These are phyloP conservation scores for Scytalidium sp. DNA, from an alignment of 2,329 filamentous ascomycete species.

Conservation along the genomic window DNA sequence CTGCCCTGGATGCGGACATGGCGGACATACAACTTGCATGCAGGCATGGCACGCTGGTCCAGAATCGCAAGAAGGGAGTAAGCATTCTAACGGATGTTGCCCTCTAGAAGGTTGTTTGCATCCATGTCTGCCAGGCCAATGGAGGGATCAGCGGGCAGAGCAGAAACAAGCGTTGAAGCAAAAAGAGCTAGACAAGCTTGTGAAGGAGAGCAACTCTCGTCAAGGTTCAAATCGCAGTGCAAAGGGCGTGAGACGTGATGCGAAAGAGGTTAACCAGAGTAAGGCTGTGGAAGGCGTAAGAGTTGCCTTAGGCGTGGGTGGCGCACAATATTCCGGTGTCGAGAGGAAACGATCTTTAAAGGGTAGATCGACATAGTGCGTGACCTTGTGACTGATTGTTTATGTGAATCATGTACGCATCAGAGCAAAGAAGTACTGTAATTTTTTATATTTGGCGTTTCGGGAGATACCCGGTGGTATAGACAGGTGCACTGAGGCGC, in stretches of 20 bases:
- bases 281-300: conserved; percentile 58
- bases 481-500: too few species aligned
- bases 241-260: conserved; percentile 41
- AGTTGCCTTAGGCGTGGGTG: conserved; percentile 40
- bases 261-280: conserved; percentile 55
- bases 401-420: too few species aligned
- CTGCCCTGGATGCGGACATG: conserved; percentile 60
- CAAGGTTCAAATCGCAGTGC: conserved; percentile 12
- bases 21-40: conserved; percentile 59
- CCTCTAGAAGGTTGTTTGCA: conserved; percentile 65
- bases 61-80: conserved; percentile 26
- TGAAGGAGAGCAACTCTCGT: conserved; percentile 20
- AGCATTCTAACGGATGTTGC: conserved; percentile 53
- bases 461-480: too few species aligned
- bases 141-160: conserved; percentile 44
- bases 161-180: conserved; percentile 16
- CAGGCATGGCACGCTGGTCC: conserved; percentile 52
- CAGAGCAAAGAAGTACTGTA: too few species aligned
- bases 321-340: neutral
- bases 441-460: too few species aligned
- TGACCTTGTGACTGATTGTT: too few species aligned
- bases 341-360: neutral
- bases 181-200: conserved; percentile 45
- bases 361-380: neutral
- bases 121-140: conserved; percentile 56